Conservation (phyloP, 495 filamentous ascomycete species). For the Articulospora tetracladia region DNA sequence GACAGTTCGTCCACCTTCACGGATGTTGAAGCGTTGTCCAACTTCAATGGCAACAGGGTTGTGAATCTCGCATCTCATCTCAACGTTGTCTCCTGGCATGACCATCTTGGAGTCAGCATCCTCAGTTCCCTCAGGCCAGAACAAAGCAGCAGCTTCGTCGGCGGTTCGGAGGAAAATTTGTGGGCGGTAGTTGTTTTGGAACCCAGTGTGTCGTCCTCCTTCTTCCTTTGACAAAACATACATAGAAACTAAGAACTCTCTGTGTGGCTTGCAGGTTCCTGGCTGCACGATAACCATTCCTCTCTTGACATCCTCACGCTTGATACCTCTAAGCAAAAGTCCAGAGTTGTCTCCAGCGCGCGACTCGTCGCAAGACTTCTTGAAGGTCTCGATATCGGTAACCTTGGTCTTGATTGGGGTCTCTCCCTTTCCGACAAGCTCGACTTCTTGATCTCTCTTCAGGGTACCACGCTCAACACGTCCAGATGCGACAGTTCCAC, state of each 20-base stretch:
- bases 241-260: slow-evolving; percentile 89
- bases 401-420: slow-evolving; percentile 93
- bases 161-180: slow-evolving; percentile 95
- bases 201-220: slow-evolving; percentile 92
- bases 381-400: slow-evolving; percentile 99
- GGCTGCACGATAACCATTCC: slow-evolving; percentile 90
- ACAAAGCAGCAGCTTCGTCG: slow-evolving; percentile 78
- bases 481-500: slow-evolving; percentile 94
- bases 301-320: slow-evolving; percentile 86
- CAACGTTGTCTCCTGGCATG: slow-evolving; percentile 97
- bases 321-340: slow-evolving; percentile 88
- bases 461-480: slow-evolving; percentile 94
- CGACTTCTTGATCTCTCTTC: slow-evolving; percentile 89
- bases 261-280: slow-evolving; percentile 72
- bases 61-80: slow-evolving; percentile 83
- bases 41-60: slow-evolving; percentile 79
- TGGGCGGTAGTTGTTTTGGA: slow-evolving; percentile 89
- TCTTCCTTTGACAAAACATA: slow-evolving; percentile 98
- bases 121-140: slow-evolving; percentile 74
- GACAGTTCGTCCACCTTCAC: slow-evolving; percentile 91
- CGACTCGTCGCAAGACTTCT: slow-evolving; percentile 95
- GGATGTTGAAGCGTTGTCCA: slow-evolving; percentile 92
- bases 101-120: slow-evolving; percentile 67
- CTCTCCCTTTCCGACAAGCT: slow-evolving; percentile 79
- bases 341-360: slow-evolving; percentile 98